These are phyloP conservation scores for Citrus trifoliata DNA, from an alignment of 345 rosid genomes.

Conservation along the genomic window DNA sequence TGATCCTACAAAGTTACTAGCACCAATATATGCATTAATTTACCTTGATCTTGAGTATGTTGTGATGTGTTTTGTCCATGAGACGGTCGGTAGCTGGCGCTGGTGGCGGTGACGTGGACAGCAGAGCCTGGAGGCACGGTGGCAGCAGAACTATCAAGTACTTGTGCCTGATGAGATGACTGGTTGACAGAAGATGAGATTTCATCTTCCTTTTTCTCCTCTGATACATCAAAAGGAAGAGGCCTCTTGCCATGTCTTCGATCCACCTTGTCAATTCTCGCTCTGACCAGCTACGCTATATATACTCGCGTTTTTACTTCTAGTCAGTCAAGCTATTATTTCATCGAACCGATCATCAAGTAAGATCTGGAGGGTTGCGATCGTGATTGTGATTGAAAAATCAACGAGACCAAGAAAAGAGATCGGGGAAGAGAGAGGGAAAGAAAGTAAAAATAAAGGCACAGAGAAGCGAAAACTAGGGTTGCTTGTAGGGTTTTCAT, in stretches of 20 bases:
- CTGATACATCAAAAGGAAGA: slow-evolving; percentile 23
- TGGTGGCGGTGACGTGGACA: background rate
- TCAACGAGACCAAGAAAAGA: slow-evolving; percentile 6
- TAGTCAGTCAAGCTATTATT: too few relatives aligned
- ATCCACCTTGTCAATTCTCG: slow-evolving; percentile 15
- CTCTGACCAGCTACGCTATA: background rate
- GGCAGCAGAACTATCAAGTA: background rate
- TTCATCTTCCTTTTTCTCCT: slow-evolving; percentile 15
- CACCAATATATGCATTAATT: background rate
- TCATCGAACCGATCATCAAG: background rate
- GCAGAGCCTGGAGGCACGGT: background rate
- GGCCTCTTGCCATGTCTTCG: slow-evolving; percentile 27
- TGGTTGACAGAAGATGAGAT: background rate
- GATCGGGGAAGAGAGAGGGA: slow-evolving; percentile 11
- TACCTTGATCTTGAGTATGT: slow-evolving; percentile 16
- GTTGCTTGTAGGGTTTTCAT: slow-evolving; percentile 21
- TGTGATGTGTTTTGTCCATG: background rate
- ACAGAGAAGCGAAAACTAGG: background rate
- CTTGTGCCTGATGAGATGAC: background rate
- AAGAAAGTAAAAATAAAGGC: too few relatives aligned
- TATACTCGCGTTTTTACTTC: background rate
- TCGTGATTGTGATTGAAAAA: slow-evolving; percentile 11
- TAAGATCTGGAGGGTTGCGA: slow-evolving; percentile 3
- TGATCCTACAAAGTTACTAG: background rate
- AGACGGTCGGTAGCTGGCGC: background rate